Base-by-base conservation (phyloP, 2,329 filamentous ascomycete species). In the Alternaria solani region DNA sequence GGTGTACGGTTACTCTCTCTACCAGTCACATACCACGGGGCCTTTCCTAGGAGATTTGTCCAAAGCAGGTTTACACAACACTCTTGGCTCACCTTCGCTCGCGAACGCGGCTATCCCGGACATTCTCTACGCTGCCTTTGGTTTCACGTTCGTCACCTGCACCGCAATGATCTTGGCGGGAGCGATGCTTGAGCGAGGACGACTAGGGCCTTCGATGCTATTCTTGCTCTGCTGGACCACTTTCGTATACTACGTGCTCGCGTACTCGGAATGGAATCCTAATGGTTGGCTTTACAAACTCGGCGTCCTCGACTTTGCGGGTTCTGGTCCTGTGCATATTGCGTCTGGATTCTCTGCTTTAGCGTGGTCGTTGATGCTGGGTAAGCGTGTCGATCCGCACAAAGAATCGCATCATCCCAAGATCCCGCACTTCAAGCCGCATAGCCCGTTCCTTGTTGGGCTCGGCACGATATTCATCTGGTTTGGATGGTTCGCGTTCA, bases 241-340 rank as follows among this genome's bases (percentile, higher is more conserved):
- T 1, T 76, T 76, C 18, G 75, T 76, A 2, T 76, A 77, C 58
- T 76, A 76, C n/a, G 59, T 74, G n/a, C 60, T 92, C 62, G 90
- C 90, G 47, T 91, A 90, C 79, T 92, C 90, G 86, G 92, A 90
- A 46, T 93, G 90, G 91, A 92, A 92, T 78, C 80, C 83, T 52
- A 88, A 87, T 63, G 90, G 90, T 47, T 93, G 90, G 89, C 84
- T 91, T 28, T 89, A 84, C 78, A 85, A 85, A 20, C 84, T 92
- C 42, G 88, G 88, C 48, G 86, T 88, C 26, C 86, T 91, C 67
- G 90, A 93, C 77, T 93, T 92, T 69, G 90, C 91, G 34, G 91
- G 90, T 44, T 90, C 89, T 46, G 90, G 89, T 12, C 90, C 90
- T 38, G 90, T 93, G 20, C 90, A 93, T 79, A 90, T 93, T 72